Evolutionary conservation across 805 yeast species (phyloP), one percentile per base, ranked within the genome.

Genomic region (Blastobotrys robertii): DNA sequence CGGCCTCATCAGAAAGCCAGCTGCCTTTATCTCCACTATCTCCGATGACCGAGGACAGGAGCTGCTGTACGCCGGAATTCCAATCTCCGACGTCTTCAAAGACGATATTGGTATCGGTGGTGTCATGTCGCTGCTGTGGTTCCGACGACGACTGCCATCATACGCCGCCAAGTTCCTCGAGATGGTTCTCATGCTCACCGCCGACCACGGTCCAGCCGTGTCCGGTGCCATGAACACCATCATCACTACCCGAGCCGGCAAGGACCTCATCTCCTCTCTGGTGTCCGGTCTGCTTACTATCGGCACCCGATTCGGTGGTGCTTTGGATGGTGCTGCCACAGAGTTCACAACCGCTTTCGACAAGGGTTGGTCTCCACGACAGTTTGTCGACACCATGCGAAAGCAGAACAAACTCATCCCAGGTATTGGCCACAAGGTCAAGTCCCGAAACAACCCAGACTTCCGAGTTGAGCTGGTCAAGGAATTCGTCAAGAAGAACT

Each of bases 41-140:
- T 66, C 73, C 35, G 73, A 67, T 47, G 72, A 67, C 55, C 67
- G 72, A 48, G 72, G 72, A 42, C 70, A 66, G 51, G 72, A 67
- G 58, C 59, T 67, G 34, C 55, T 64, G 29, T 67, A 67, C 49
- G 73, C 72, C 33, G 73, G 73, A 29, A 63, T 67, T 57, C 73
- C 72, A 30, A 67, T 67, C 46, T 60, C 70, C 35, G 69, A 68
- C 36, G 72, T 67, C 28, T 67, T 67, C 65, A 63, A 67, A 60
- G 69, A 67, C 54, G 67, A 67, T 44, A 66, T 67, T 49, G 72
- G 72, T 38, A 64, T 67, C 32, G 72, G 72, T 33, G 72, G 72
- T 54, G 72, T 67, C 49, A 65, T 67, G 66, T 68, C 72, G 5
- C 60, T 67, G 38, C 55, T 67, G 50, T 67, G 72, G 72, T 67